Percentiles rank a stretch among this genome's conserved stretches.
Conservation (phyloP, 2,329 filamentous ascomycete genomes). For the Stagonosporopsis cucurbitacearum region DNA sequence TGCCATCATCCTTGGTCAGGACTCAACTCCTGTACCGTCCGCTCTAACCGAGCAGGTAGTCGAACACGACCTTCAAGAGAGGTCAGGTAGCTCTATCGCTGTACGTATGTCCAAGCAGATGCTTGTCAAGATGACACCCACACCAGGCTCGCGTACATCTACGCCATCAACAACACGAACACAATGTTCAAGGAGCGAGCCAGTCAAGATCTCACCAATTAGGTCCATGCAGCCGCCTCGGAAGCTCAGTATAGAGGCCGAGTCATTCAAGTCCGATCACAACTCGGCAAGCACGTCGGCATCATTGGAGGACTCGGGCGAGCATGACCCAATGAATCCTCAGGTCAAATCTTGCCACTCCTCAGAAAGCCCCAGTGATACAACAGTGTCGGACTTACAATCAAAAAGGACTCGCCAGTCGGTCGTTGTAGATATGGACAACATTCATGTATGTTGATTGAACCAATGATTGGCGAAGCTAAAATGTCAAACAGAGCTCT, state of each 20-base stretch:
- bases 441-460: background rate
- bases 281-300: background rate
- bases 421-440: background rate
- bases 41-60: conserved; percentile 2
- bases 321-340: too few relatives aligned
- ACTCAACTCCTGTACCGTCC: conserved; percentile 18
- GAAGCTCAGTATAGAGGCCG: conserved; percentile 10
- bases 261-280: background rate
- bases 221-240: conserved; percentile 33
- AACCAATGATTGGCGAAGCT: background rate
- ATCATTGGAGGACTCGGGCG: background rate
- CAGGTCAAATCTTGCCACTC: background rate
- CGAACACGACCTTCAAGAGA: background rate
- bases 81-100: conserved; percentile 19
- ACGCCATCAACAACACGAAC: conserved; percentile 13
- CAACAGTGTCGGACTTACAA: background rate
- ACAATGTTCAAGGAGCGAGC: background rate
- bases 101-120: conserved; percentile 19
- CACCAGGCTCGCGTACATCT: conserved; percentile 9
- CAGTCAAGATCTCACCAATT: conserved; percentile 27
- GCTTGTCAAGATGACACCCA: conserved; percentile 13
- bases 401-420: background rate
- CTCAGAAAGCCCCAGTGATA: background rate
- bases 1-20: conserved; percentile 25
- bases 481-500: background rate